Percentiles rank a stretch among this genome's conserved stretches.
phyloP scores from a whole-genome alignment of 371 early-diverging fungal species.

The Mucor lusitanicus region DNA sequence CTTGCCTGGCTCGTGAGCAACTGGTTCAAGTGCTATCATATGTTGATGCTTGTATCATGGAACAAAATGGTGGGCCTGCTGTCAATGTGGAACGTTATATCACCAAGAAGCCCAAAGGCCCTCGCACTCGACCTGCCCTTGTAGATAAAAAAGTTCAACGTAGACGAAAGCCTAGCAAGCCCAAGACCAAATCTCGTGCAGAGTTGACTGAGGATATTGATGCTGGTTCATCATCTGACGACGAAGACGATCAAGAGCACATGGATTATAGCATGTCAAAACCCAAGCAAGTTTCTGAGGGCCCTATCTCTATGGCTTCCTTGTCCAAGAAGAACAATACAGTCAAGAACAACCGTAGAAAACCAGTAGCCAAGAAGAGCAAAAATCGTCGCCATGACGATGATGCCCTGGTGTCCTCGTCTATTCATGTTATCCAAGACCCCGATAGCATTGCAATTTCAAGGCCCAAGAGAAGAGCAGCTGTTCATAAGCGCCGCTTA shows the following conservation, averaged over 20 bases:
- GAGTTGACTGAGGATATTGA: conserved; percentile 29
- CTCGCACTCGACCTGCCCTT: conserved; percentile 20
- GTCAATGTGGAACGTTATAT: conserved; percentile 44
- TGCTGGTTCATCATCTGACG: conserved; percentile 19
- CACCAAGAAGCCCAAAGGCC: conserved; percentile 17
- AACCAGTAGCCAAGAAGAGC: conserved; percentile 3
- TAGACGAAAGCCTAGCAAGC: conserved; percentile 18
- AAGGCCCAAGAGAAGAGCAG: conserved; percentile 46
- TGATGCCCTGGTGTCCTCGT: conserved; percentile 16
- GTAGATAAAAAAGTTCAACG: background rate
- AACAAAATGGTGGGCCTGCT: conserved; percentile 49
- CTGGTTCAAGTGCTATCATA: conserved; percentile 42
- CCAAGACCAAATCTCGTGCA: conserved; percentile 17
- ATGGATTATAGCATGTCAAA: background rate
- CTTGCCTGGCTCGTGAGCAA: conserved; percentile 48
- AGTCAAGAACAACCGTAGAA: conserved; percentile 6
- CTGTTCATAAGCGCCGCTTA: conserved; percentile 47
- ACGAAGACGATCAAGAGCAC: conserved; percentile 6
- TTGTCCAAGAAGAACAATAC: conserved; percentile 26
- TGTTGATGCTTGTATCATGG: conserved; percentile 52
- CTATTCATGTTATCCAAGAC: conserved; percentile 26
- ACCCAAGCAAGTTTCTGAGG: conserved; percentile 10
- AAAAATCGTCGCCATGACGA: conserved; percentile 20
- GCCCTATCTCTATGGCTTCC: conserved; percentile 48
- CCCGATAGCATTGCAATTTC: conserved; percentile 39